phyloP scores from a whole-genome alignment of 208 protist species.

The Leishmania mexicana region DNA sequence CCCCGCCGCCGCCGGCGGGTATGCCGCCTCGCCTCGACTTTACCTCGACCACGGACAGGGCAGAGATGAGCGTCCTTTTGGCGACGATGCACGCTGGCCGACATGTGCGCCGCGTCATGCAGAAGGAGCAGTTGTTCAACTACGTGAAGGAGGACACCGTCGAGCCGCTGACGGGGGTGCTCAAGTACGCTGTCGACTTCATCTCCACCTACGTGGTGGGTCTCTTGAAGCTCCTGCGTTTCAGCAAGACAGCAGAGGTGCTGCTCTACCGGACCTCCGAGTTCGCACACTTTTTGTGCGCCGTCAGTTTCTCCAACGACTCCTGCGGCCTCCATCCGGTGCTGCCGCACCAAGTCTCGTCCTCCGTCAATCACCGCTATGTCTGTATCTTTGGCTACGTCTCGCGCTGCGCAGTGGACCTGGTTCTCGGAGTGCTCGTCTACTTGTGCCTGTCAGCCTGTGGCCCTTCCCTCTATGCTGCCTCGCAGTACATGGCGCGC shows the following conservation, averaged over 20 bases:
- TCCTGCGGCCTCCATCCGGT: slow-evolving; percentile 82
- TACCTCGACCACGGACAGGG: slow-evolving; percentile 52
- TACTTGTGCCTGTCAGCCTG: slow-evolving; percentile 50
- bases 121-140: slow-evolving; percentile 15
- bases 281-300: slow-evolving; percentile 63
- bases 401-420: slow-evolving; percentile 63
- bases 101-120: slow-evolving; percentile 47
- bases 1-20: slow-evolving; percentile 13
- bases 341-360: slow-evolving; percentile 53
- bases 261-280: slow-evolving; percentile 47
- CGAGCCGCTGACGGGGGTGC: slow-evolving; percentile 25
- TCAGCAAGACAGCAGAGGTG: slow-evolving; percentile 39
- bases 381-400: slow-evolving; percentile 72
- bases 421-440: slow-evolving; percentile 58
- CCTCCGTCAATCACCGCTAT: slow-evolving; percentile 23
- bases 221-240: slow-evolving; percentile 34
- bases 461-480: slow-evolving; percentile 44
- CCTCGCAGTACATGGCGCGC: slow-evolving; percentile 45
- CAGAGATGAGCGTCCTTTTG: slow-evolving; percentile 68
- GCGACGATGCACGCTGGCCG: slow-evolving; percentile 44
- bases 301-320: slow-evolving; percentile 46
- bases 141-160: slow-evolving; percentile 3
- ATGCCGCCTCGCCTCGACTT: slow-evolving; percentile 82
- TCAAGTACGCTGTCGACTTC: slow-evolving; percentile 20
- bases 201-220: slow-evolving; percentile 31